Percentiles rank a stretch among this genome's conserved stretches.
Evolutionary conservation across 176 grass and related monocot genomes (phyloP).

Genomic region (Cenchrus americanus): DNA sequence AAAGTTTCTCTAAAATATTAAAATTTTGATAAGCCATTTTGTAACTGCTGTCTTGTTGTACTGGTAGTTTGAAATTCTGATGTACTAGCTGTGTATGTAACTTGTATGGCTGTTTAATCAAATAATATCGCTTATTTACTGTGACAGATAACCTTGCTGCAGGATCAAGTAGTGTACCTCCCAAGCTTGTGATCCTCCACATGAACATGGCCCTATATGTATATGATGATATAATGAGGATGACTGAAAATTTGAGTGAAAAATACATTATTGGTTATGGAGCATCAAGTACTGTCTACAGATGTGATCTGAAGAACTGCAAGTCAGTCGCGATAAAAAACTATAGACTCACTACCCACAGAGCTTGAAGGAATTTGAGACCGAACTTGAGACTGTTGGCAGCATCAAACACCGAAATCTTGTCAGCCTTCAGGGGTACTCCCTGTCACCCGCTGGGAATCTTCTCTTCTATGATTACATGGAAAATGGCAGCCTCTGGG

Average conservation of each 20-base stretch:
- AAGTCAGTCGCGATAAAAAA: slow-evolving; percentile 87
- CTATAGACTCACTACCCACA: slow-evolving; percentile 80
- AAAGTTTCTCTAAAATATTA: too few relatives aligned
- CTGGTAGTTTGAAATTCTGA: too few relatives aligned
- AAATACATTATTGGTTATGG: slow-evolving; percentile 96
- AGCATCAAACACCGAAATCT: slow-evolving; percentile 95
- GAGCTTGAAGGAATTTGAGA: slow-evolving; percentile 88
- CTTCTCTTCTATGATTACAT: slow-evolving; percentile 93
- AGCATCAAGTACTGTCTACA: slow-evolving; percentile 93
- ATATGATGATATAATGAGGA: slow-evolving; percentile 94
- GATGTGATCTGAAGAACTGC: slow-evolving; percentile 85
- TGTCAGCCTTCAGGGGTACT: slow-evolving; percentile 89
- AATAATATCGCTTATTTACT: too few relatives aligned
- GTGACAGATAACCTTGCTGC: too few relatives aligned
- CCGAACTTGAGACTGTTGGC: slow-evolving; percentile 83
- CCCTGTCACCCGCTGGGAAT: slow-evolving; percentile 81
- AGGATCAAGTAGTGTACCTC: slow-evolving; percentile 60
- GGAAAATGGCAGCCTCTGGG: slow-evolving; percentile 98
- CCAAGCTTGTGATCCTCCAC: slow-evolving; percentile 92
- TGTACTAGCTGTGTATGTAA: too few relatives aligned
- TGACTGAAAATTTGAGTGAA: slow-evolving; percentile 93
- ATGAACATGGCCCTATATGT: slow-evolving; percentile 98
- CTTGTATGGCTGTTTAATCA: too few relatives aligned
- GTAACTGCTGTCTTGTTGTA: too few relatives aligned
- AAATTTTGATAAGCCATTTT: too few relatives aligned